Evolutionary conservation across 768 basidiomycete genomes (phyloP), one percentile per base, ranked within the genome.

Genomic region (Boletus bicolor): DNA sequence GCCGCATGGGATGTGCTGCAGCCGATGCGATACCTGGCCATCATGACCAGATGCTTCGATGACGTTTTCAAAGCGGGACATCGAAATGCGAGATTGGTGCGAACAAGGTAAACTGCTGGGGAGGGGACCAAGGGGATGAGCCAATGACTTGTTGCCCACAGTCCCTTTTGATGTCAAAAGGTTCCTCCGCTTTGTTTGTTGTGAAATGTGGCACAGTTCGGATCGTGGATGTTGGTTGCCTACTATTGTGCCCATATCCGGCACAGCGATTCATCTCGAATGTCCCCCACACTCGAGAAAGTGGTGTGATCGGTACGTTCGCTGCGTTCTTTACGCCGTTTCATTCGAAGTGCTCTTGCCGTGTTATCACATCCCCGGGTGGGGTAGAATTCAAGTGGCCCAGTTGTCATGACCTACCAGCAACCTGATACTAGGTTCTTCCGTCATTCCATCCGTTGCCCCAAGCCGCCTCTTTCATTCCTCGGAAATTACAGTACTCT

Each of bases 101-200:
- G 52, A 54, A 44, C 62, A 51, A 60, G 62, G 55, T 56, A 48
- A 58, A 41, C n/a, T 28, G 51, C 38, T 37, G 37, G 46, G 52
- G 44, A 50, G 55, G 34, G 39, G 46, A 34, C n/a, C 30, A n/a
- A 44, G 34, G 48, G 46, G 54, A 55, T 49, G 55, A 42, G 46
- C 43, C 12, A 44, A 44, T 49, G 32, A 26, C 39, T 53, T 46
- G 47, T 54, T 41, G 41, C n/a, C 44, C 42, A 45, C 53, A 24
- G 52, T 47, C 56, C 56, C 57, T 68, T 68, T 66, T 69, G 60
- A 68, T 49, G 46, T 62, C 55, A 4, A 58, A 45, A 53, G 26
- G 46, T 52, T 44, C 50, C 61, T 55, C 59, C 57, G 55, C 59
- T 56, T 69, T 69, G 68, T 70, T 69, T 70, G 64, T 68, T 68